phyloP scores from a whole-genome alignment of 352 stramenopile genomes.

The Phytophthora lateralis region DNA sequence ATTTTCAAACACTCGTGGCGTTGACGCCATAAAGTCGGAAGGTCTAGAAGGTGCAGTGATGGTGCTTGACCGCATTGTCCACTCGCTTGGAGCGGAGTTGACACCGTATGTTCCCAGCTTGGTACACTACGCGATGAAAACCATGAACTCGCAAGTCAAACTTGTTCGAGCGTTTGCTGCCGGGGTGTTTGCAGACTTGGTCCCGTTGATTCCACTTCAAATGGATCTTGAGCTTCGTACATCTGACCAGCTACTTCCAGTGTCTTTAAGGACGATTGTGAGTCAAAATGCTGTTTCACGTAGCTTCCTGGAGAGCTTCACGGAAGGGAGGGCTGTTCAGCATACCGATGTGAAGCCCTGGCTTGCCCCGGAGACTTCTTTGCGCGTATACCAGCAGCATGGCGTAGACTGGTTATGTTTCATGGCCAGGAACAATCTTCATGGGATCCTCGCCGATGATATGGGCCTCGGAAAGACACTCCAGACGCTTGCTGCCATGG shows the following conservation, averaged over 20 bases:
- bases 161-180: slow-evolving; percentile 54
- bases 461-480: slow-evolving; percentile 96
- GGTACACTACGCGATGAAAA: slow-evolving; percentile 70
- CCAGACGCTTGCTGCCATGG: slow-evolving; percentile 92
- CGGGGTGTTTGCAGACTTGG: slow-evolving; percentile 68
- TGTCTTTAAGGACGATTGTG: slow-evolving; percentile 34
- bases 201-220: slow-evolving; percentile 73
- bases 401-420: slow-evolving; percentile 83
- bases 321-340: slow-evolving; percentile 62
- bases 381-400: slow-evolving; percentile 81
- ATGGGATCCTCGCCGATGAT: slow-evolving; percentile 85
- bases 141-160: slow-evolving; percentile 56
- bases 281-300: slow-evolving; percentile 64
- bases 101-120: slow-evolving; percentile 70
- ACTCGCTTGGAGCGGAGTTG: slow-evolving; percentile 36
- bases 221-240: slow-evolving; percentile 60
- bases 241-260: slow-evolving; percentile 7
- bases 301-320: slow-evolving; percentile 68
- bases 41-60: slow-evolving; percentile 50
- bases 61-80: slow-evolving; percentile 63
- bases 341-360: slow-evolving; percentile 37
- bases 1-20: slow-evolving; percentile 21
- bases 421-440: slow-evolving; percentile 70
- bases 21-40: slow-evolving; percentile 12
- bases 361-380: slow-evolving; percentile 32